Base-by-base conservation (phyloP, 192 early-diverging fungal genomes). In the Coemansia sp. region DNA sequence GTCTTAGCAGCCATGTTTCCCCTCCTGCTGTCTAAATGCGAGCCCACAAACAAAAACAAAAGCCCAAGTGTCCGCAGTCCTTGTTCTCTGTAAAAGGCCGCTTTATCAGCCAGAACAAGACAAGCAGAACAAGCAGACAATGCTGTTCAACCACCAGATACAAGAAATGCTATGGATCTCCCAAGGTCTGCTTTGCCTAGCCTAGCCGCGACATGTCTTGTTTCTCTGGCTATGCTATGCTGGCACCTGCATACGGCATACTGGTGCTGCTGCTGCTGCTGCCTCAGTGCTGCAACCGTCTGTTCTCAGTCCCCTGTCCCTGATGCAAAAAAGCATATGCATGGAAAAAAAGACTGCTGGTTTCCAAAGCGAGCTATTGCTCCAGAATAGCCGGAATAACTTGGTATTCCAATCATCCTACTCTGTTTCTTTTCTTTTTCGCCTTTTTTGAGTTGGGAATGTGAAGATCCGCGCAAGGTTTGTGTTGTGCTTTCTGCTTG, bases 361-460 rank as follows among this genome's bases (percentile, higher is more conserved):
- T 5, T 45, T 45, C 14, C 14, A 45, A 16, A 45, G 42, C 17
- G 42, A 45, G 42, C 42, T 3, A 12, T 45, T 45, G 42, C 11
- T 5, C 14, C 14, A 16, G 5, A 10, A 10, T 6, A 6, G 36
- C 42, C 42, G 12, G 12, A 5, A 8, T 45, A 16, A 0, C 17
- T 5, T 45, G 11, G 14, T 45, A 3, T 45, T 5, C 36, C 36
- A 38, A 45, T 12, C 7, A 0, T 16, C 42, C 42, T 45, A 45
- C 42, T 45, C 42, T 45, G 42, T 45, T 45, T 45, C 30, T 28
- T 29, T 20, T 55, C 32, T 56, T 32, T 12, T 29, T 12, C 49
- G 49, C 49, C 49, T 29, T 29, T 56, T 56, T 56, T 28, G 31
- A 32, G 29, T 56, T 56, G 55, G 55, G 55, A 32, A 32, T 56